Evolutionary conservation across 345 rosid genomes (phyloP), one percentile per base, ranked within the genome.

Genomic region (Balakata baccata): DNA sequence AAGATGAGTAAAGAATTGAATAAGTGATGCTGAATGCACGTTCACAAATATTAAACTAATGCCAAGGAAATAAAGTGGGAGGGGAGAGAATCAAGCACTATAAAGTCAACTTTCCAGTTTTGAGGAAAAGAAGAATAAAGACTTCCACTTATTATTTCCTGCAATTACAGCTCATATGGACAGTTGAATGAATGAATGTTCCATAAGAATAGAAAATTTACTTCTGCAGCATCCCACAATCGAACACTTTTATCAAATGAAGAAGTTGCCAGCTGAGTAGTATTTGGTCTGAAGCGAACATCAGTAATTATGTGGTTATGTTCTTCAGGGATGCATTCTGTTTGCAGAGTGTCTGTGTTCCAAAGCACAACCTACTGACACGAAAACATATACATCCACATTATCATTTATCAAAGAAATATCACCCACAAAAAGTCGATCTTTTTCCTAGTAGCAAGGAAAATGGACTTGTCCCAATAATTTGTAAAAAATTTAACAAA

Each of bases 231-330:
- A 89, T 94, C 97, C 98, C 98, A 94, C 58, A 94, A 39, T 61
- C 89, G 89, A 64, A 94, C 81, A 59, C 86, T 88, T 66, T 75
- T 85, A 81, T 94, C 98, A 58, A 94, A 94, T 12, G 98, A 94
- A 64, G 98, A 89, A 23, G 98, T 94, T 58, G 96, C 98, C 76
- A 94, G 84, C 83, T 89, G 97, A 65, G 95, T 90, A 56, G 96
- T 85, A 86, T 87, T 92, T 72, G 94, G 96, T 74, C 92, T 85
- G 86, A 94, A 94, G 70, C 97, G 86, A 77, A 92, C 93, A 87
- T 94, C 98, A 64, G 97, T 92, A 46, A 92, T 87, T 76, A 92
- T 87, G 66, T 83, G 84, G 76, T 69, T 73, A 79, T 95, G 98
- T 18, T 95, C 98, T 43, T 91, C 97, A 0, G 79, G 80, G 43